Base-by-base conservation (phyloP, 2,329 filamentous ascomycete genomes). In the Alternaria incomplexa region DNA sequence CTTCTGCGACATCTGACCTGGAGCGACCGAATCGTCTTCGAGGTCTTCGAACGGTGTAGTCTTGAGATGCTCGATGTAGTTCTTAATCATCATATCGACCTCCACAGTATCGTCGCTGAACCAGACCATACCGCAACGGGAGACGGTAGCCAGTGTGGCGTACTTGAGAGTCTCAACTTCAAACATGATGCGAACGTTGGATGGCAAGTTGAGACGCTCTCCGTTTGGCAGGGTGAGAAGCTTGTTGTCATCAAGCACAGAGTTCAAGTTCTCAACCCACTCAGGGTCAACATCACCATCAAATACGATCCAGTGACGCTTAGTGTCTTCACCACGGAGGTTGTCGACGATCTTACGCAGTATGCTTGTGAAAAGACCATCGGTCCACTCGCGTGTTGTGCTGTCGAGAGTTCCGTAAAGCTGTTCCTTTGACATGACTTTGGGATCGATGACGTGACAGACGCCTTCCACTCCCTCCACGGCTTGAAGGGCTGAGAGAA, bases 51-150 rank as follows among this genome's bases (percentile, higher is more conserved):
- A 97, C 0, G 92, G 89, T 60, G 93, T 90, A 4, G 89, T 91
- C 70, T 91, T 90, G 43, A 99, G 88, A 50, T 90, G 89, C 64
- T 96, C 89, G 56, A 99, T 87, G 75, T 99, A 97, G 81, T 98
- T 93, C 66, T 89, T 86, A 44, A 98, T 91, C 89, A 98, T 92
- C 91, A 99, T 97, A 69, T 87, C 88, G 1, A 95, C 88, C 30
- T 93, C 95, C 44, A 99, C 95, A 26, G 94, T 98, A 76, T 99
- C 96, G 74, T 97, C 95, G 77, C 93, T 99, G 83, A 98, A 99
- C 96, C 96, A 99, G 13, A 99, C 96, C 96, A 99, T 99, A 86
- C 96, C 96, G 79, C 96, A 99, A 83, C 96, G 93, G 89, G 92
- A 96, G 76, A 99, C 96, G n/a, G 96, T 99, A 59, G 96, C 96